Evolutionary conservation across 2,329 filamentous ascomycete species (phyloP), one percentile per base, ranked within the genome.

Genomic region (Neodidymelliopsis sp.): DNA sequence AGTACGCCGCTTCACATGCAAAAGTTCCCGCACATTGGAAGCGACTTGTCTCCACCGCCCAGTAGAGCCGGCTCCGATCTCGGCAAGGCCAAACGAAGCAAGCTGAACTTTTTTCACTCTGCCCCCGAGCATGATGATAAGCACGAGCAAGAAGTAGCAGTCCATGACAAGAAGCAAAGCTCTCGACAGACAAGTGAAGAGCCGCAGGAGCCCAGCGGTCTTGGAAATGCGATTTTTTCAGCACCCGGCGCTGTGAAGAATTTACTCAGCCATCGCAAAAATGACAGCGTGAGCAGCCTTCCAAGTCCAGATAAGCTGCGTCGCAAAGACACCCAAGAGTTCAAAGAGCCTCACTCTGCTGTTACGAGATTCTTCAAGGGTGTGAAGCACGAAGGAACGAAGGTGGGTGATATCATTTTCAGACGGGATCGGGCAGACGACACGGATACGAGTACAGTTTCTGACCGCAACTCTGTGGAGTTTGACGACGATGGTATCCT

Each of bases 301-400:
- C 51, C 56, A 8, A 68, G 67, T 16, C 65, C 63, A 6, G 65
- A 69, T 13, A 64, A 63, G 22, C 44, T 56, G 28, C 51, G 53
- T 44, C 53, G 65, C 30, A 70, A 59, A 36, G 69, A 74, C 2
- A 55, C 75, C 76, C 34, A 77, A 78, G 74, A 60, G 13, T 43
- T 39, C 4, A 75, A 72, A 52, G 75, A 78, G 28, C 67, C 72
- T 4, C 63, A 67, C 28, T 84, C 83, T 8, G 84, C 83, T 25
- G 78, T 91, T 7, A 84, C 86, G 30, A 85, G 87, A 6, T 86
- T 96, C 36, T 88, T 96, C 73, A 93, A 91, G 73, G 87, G 86
- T 22, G 82, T 95, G 2, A 81, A 83, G n/a, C 80, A 78, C 53
- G 85, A 87, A 60, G 79, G 86, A 6, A 81, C 82, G 0, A 83